Conservation (phyloP, 768 basidiomycete genomes). For the Dictyophora rubrovolvata region DNA sequence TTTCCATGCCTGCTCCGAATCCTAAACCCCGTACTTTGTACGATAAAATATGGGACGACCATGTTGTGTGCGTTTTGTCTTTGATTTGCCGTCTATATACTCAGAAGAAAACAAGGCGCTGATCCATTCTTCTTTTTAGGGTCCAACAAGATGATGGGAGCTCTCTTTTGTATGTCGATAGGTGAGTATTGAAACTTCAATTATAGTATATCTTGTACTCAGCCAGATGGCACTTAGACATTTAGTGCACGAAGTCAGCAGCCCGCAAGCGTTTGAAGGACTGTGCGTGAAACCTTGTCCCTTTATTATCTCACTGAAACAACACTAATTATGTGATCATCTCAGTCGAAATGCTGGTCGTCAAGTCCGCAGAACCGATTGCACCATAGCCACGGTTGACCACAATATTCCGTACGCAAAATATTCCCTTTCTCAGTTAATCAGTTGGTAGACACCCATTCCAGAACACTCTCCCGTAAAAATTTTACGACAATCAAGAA, state of each 20-base stretch:
- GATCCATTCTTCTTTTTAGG: conserved; percentile 26
- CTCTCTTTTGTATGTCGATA: conserved; percentile 75
- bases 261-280: conserved; percentile 86
- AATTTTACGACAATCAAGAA: conserved; percentile 58
- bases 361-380: conserved; percentile 74
- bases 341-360: conserved; percentile 62
- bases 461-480: conserved; percentile 64
- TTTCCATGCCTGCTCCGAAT: conserved; percentile 43
- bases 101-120: not conserved
- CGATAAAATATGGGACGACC: conserved; percentile 98
- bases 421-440: not conserved
- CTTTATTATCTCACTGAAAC: not conserved
- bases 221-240: not conserved
- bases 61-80: conserved; percentile 63
- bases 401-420: conserved; percentile 66
- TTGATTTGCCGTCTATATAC: not conserved
- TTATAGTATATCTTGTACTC: not conserved
- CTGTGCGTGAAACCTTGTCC: conserved; percentile 35
- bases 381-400: conserved; percentile 82
- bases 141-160: conserved; percentile 66
- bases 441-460: not conserved
- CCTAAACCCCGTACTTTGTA: conserved; percentile 77
- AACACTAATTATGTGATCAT: conserved; percentile 11
- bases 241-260: conserved; percentile 83
- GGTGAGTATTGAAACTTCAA: conserved; percentile 32